Percentiles rank a stretch among this genome's conserved stretches.
Conservation (phyloP, 2,329 filamentous ascomycete species). For the Ophiostoma australiae region DNA sequence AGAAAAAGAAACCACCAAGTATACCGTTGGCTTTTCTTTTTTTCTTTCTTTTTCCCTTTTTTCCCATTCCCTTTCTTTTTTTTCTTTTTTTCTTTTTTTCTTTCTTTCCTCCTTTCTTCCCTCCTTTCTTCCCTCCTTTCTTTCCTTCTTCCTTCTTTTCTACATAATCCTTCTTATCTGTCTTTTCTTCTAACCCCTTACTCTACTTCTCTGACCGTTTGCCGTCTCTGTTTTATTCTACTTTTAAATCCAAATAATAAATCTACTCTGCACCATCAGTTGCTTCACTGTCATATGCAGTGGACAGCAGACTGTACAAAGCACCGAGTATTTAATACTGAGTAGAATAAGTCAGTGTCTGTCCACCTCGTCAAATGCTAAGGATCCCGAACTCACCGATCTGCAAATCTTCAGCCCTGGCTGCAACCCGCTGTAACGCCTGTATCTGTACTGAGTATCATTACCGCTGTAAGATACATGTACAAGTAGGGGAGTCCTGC, state of each 20-base stretch:
- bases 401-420: slow-evolving; percentile 21
- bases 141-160: too few relatives aligned
- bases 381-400: slow-evolving; percentile 12
- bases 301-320: too few relatives aligned
- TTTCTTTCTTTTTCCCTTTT: neutral
- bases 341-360: neutral
- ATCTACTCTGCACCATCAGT: neutral
- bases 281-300: neutral
- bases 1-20: neutral
- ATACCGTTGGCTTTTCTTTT: neutral
- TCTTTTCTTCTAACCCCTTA: neutral
- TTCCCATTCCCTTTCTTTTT: neutral
- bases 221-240: neutral
- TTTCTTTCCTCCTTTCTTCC: neutral
- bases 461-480: neutral
- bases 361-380: neutral
- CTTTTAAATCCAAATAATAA: neutral
- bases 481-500: neutral
- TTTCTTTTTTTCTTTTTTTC: neutral
- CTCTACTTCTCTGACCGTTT: neutral
- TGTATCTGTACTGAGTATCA: neutral
- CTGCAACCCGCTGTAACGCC: neutral
- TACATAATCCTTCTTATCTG: neutral
- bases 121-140: neutral
- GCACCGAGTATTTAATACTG: too few relatives aligned